Conservation (phyloP, 345 rosid genomes). For the Ricinus communis region DNA sequence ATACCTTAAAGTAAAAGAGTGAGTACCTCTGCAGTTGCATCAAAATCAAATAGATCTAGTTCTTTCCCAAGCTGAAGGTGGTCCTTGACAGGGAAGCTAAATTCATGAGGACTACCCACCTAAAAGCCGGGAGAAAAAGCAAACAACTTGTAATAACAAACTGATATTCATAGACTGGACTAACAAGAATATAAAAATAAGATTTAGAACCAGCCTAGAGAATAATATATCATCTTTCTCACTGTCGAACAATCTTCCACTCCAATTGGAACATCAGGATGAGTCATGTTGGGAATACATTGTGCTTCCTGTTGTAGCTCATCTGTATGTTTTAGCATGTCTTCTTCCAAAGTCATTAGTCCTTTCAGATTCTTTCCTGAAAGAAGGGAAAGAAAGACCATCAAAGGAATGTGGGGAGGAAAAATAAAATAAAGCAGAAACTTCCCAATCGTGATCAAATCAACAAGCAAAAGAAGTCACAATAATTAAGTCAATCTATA, state of each 20-base stretch:
- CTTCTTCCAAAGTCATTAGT: constrained; percentile 69
- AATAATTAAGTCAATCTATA: constrained; percentile 12
- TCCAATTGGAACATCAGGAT: constrained; percentile 83
- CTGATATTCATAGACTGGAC: neutral
- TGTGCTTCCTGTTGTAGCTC: constrained; percentile 87
- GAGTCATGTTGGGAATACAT: constrained; percentile 90
- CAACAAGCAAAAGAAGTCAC: constrained; percentile 1
- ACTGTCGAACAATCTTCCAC: constrained; percentile 65
- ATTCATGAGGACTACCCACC: constrained; percentile 68
- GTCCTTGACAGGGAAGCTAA: constrained; percentile 77
- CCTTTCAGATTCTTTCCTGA: constrained; percentile 77
- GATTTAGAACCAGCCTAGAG: neutral
- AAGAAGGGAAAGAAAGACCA: neutral
- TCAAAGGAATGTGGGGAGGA: neutral
- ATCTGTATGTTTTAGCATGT: constrained; percentile 60
- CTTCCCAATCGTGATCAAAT: neutral
- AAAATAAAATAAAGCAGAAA: neutral
- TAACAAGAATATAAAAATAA: too few species aligned
- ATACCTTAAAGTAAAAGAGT: constrained; percentile 26
- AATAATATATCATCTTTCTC: constrained; percentile 52
- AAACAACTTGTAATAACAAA: neutral
- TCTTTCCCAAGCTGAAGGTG: constrained; percentile 89
- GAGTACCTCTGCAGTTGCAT: constrained; percentile 70
- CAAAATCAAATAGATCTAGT: constrained; percentile 84
- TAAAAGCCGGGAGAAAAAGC: constrained; percentile 23